These are phyloP conservation scores for Auricularia heimuer DNA, from an alignment of 768 basidiomycete genomes.

Conservation along the genomic window DNA sequence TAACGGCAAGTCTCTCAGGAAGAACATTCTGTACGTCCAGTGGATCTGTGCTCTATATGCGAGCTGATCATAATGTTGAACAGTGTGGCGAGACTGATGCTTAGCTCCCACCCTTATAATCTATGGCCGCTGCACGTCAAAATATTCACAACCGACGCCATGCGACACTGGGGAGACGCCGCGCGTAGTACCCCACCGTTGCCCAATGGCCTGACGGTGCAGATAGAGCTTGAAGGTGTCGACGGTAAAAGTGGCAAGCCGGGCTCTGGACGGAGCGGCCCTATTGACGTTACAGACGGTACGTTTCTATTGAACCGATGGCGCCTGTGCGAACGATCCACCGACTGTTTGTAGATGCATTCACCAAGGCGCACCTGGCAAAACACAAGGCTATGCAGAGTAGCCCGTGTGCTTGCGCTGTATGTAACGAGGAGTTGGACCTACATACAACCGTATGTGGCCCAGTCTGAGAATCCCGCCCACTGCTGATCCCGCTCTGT, in stretches of 20 bases:
- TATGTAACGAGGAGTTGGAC: slow-evolving; percentile 33
- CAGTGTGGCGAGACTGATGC: slow-evolving; percentile 55
- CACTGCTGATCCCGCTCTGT: background rate
- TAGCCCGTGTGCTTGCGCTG: slow-evolving; percentile 28
- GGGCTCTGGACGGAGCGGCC: slow-evolving; percentile 45
- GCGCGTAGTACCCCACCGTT: slow-evolving; percentile 22
- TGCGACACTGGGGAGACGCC: slow-evolving; percentile 40
- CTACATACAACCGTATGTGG: slow-evolving; percentile 30
- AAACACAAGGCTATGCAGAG: slow-evolving; percentile 38
- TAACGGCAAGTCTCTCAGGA: slow-evolving; percentile 26
- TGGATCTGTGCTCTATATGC: background rate
- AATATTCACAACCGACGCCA: slow-evolving; percentile 57
- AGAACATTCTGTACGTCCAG: slow-evolving; percentile 36
- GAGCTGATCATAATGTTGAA: background rate
- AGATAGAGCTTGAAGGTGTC: slow-evolving; percentile 56
- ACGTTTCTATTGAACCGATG: slow-evolving; percentile 1
- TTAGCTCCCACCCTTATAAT: slow-evolving; percentile 55
- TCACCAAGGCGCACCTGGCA: slow-evolving; percentile 37
- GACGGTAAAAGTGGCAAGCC: slow-evolving; percentile 48
- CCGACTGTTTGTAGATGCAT: slow-evolving; percentile 14
- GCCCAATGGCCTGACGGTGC: slow-evolving; percentile 42
- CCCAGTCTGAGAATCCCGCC: no score
- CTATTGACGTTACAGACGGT: slow-evolving; percentile 54
- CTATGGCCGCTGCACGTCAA: slow-evolving; percentile 69
- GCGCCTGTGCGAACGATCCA: slow-evolving; percentile 7